Base-by-base conservation (phyloP, 106 monocot genomes). In the Dioscorea alata region DNA sequence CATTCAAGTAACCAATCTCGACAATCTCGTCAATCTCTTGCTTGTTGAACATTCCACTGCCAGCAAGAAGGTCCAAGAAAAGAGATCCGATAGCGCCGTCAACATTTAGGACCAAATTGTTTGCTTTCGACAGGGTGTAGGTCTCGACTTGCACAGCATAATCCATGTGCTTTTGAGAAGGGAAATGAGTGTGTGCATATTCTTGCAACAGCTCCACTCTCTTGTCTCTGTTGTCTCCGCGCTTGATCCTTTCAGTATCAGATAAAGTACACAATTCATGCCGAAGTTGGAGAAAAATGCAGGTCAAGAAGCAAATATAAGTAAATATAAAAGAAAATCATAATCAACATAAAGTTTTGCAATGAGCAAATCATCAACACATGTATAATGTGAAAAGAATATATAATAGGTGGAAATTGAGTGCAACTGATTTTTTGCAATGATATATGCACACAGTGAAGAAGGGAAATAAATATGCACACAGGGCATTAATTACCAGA, bases 31-130 rank as follows among this genome's bases (percentile, higher is more conserved):
- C 97, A 10, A 99, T 93, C 72, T 99, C 97, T 64, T 82, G 86
- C 74, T 99, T 99, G 61, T 66, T 85, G 77, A 99, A 99, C 97
- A 99, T 99, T 66, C 97, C 90, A 67, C 89, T 92, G 19, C 97
- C 92, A 19, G 89, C 84, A 18, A 99, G 86, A 8, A 99, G 92
- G 76, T 99, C 97, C 62, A 99, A 71, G 83, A 99, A 99, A 56
- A 99, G 92, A 48, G 97, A 99, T 9, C 97, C 97, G 48, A 99
- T 99, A 2, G 97, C 97, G 42, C 97, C 97, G 35, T 99, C 97
- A 18, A 99, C 97, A 54, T 99, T 99, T 34, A 99, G 49, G 15
- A 99, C 92, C 78, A 99, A 71, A 77, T 99, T 99, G 68, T 99
- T 99, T 34, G 97, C 92, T 80, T 99, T 99, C 63, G 92, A 81